phyloP scores from a whole-genome alignment of 768 basidiomycete genomes.

The Psilocybe tampanensis region DNA sequence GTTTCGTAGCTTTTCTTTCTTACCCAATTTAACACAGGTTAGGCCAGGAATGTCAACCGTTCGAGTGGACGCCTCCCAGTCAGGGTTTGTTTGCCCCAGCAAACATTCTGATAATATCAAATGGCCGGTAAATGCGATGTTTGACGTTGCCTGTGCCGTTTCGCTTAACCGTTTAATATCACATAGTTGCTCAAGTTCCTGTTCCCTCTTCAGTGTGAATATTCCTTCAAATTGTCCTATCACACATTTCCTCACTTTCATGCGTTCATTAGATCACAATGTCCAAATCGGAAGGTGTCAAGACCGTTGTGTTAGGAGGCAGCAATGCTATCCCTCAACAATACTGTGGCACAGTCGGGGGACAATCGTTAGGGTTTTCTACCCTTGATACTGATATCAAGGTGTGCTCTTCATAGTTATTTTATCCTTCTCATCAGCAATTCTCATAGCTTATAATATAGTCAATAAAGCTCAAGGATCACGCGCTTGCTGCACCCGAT shows the following conservation, averaged over 20 bases:
- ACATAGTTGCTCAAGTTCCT: conserved; percentile 48
- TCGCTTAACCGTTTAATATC: not conserved
- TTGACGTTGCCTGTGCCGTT: not conserved
- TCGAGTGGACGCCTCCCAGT: conserved; percentile 38
- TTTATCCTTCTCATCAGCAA: not conserved
- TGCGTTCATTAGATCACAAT: conserved; percentile 50
- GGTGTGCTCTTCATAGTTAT: conserved; percentile 24
- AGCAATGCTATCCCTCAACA: conserved; percentile 48
- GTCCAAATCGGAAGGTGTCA: conserved; percentile 58
- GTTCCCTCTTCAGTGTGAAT: conserved; percentile 47
- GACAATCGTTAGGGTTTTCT: conserved; percentile 59
- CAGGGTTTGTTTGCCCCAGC: conserved; percentile 49
- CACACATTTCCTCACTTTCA: not conserved
- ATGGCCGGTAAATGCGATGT: conserved; percentile 39
- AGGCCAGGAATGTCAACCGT: conserved; percentile 49
- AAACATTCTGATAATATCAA: conserved; percentile 56
- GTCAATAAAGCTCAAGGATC: conserved; percentile 56
- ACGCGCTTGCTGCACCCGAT: conserved; percentile 59
- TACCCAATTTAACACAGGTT: conserved; percentile 28
- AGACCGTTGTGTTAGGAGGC: conserved; percentile 61
- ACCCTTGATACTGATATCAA: conserved; percentile 64
- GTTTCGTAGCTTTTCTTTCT: not conserved
- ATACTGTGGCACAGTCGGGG: conserved; percentile 66
- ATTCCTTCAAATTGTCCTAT: not conserved
- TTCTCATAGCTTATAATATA: conserved; percentile 18